Evolutionary conservation across 2,329 filamentous ascomycete species (phyloP), one percentile per base, ranked within the genome.

Genomic region (Pseudopyrenochaeta lycopersici): DNA sequence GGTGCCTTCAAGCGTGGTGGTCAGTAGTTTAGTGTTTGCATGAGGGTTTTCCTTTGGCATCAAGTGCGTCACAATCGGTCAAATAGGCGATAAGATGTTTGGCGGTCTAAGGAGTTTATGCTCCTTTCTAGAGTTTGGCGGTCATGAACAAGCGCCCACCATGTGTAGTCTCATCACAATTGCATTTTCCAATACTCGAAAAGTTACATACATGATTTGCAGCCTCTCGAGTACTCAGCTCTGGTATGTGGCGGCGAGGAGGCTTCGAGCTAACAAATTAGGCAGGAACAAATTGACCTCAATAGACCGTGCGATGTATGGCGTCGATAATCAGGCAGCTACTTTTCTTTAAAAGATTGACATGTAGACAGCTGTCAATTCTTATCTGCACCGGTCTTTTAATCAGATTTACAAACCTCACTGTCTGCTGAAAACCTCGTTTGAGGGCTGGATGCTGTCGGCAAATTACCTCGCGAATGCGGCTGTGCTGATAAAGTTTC

Each of bases 1-100:
- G 76, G 75, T 54, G 67, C 67, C 43, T 77, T 77, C 54, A 67
- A 53, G 56, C 65, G 69, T 35, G 60, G 49, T 32, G 47, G 43
- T 39, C 44, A 59, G 57, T 54, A 62, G 33, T 41, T 29, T 33
- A 31, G 18, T 42, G 38, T 23, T 47, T 40, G 39, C 32, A 46
- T 29, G 31, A 43, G 52, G 27, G 55, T 32, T 49, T 49, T 46
- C 41, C 43, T 49, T 55, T 45, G 45, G 47, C 43, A 35, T 40
- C 29, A 38, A 36, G 52, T 32, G 45, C 50, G 49, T 58, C 41
- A 56, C 41, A 44, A 58, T 31, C 38, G 48, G 41, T 52, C 45
- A 55, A 41, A 14, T 30, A 23, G 18, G 20, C 42, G 29, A 47
- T 45, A 50, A 46, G 54, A 54, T 39, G 50, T 18, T 42, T 53